Percentiles rank a stretch among this genome's conserved stretches.
These are phyloP conservation scores for Alternaria arbusti DNA, from an alignment of 2,329 filamentous ascomycete species.

Conservation along the genomic window DNA sequence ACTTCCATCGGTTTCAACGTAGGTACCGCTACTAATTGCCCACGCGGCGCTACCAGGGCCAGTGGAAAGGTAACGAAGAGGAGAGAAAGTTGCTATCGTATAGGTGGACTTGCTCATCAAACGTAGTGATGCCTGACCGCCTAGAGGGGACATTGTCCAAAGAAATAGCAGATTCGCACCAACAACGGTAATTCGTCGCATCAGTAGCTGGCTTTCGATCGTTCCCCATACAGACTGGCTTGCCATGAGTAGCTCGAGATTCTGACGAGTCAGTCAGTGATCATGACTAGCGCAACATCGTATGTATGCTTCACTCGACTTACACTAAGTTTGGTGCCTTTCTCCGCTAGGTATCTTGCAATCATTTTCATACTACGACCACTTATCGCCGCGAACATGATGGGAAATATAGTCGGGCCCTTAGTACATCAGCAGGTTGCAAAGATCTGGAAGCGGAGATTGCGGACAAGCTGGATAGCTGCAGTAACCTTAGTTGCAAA, in stretches of 20 bases:
- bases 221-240: slow-evolving; percentile 49
- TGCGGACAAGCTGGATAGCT: too few species aligned
- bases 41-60: too few species aligned
- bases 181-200: slow-evolving; percentile 39
- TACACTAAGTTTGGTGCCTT: slow-evolving; percentile 40
- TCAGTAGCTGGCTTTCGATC: slow-evolving; percentile 41
- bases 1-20: too few species aligned
- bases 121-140: slow-evolving; percentile 45
- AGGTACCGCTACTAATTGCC: too few species aligned
- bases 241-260: slow-evolving; percentile 43
- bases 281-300: background rate
- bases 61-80: too few species aligned
- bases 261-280: slow-evolving; percentile 23
- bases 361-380: slow-evolving; percentile 47
- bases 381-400: slow-evolving; percentile 45
- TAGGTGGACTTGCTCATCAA: too few species aligned
- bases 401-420: slow-evolving; percentile 47
- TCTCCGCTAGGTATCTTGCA: slow-evolving; percentile 42
- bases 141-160: slow-evolving; percentile 47
- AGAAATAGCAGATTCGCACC: slow-evolving; percentile 42
- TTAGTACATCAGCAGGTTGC: slow-evolving; percentile 1
- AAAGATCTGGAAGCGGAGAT: too few species aligned
- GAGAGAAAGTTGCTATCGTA: too few species aligned
- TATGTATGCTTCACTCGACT: too few species aligned
- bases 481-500: too few species aligned